A percentile compares a stretch with the other conserved stretches of the same genome.
These are phyloP conservation scores for Fusarium algeriense DNA, from an alignment of 2,329 filamentous ascomycete genomes.

Conservation along the genomic window DNA sequence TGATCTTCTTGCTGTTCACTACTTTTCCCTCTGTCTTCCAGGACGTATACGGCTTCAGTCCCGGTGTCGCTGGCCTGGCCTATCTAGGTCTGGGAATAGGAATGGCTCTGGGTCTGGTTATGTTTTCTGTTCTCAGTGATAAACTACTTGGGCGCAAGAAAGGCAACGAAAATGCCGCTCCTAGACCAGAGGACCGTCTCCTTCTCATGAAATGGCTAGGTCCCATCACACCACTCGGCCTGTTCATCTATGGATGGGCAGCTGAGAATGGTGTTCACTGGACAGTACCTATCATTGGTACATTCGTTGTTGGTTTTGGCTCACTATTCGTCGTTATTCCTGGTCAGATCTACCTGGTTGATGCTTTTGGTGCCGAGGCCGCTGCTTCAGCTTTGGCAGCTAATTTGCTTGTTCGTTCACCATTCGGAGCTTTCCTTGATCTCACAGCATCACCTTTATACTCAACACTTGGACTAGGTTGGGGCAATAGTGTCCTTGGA, in stretches of 20 bases:
- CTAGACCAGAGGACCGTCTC: slow-evolving; percentile 60
- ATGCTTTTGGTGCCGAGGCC: slow-evolving; percentile 38
- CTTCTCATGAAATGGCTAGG: slow-evolving; percentile 68
- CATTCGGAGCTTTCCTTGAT: slow-evolving; percentile 33
- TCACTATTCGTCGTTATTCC: slow-evolving; percentile 51
- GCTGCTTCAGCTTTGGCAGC: slow-evolving; percentile 45
- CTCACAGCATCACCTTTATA: slow-evolving; percentile 28
- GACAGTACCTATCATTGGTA: slow-evolving; percentile 70
- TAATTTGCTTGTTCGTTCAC: slow-evolving; percentile 51
- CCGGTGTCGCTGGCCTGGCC: slow-evolving; percentile 51
- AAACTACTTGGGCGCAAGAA: slow-evolving; percentile 19
- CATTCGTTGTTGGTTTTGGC: slow-evolving; percentile 63
- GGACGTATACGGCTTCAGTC: slow-evolving; percentile 50
- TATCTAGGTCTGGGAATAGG: slow-evolving; percentile 63
- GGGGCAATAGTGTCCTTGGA: slow-evolving; percentile 37
- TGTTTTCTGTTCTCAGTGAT: slow-evolving; percentile 31
- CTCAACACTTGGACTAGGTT: slow-evolving; percentile 18
- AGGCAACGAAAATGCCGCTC: background rate
- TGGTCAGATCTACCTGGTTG: slow-evolving; percentile 45
- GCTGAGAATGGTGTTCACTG: slow-evolving; percentile 64
- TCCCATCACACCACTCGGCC: slow-evolving; percentile 64
- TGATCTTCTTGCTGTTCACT: slow-evolving; percentile 54
- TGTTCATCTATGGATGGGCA: slow-evolving; percentile 71
- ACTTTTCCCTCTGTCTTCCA: slow-evolving; percentile 54
- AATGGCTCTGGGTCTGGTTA: slow-evolving; percentile 45